These are phyloP conservation scores for Lactarius pseudohatsudake DNA, from an alignment of 768 basidiomycete genomes.

Conservation along the genomic window DNA sequence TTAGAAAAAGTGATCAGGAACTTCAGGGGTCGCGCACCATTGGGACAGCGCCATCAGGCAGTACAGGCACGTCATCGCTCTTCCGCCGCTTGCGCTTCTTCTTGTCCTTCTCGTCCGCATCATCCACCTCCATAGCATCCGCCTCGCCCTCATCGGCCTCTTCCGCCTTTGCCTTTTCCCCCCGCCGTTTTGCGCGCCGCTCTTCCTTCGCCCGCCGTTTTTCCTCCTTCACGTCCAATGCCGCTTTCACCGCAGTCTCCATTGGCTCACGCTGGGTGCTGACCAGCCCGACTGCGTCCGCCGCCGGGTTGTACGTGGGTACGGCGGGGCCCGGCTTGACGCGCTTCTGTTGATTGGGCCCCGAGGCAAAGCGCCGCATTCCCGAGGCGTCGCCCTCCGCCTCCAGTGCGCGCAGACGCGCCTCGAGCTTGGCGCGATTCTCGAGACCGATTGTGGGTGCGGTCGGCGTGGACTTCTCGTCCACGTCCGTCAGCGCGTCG, in stretches of 20 bases:
- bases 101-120: conserved; percentile 39
- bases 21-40: conserved; percentile 12
- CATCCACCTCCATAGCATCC: conserved; percentile 48
- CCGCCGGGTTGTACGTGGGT: conserved; percentile 81
- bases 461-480: conserved; percentile 80
- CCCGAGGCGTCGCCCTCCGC: conserved; percentile 72
- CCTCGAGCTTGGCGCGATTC: conserved; percentile 94
- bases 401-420: conserved; percentile 87
- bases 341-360: conserved; percentile 65
- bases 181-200: conserved; percentile 63
- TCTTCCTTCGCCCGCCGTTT: conserved; percentile 81
- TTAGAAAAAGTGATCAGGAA: conserved; percentile 14
- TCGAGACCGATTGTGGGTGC: conserved; percentile 90
- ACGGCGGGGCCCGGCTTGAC: conserved; percentile 82
- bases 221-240: conserved; percentile 83
- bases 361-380: conserved; percentile 63
- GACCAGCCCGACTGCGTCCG: conserved; percentile 80
- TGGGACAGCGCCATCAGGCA: conserved; percentile 29
- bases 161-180: conserved; percentile 43
- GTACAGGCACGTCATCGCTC: conserved; percentile 25
- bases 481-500: conserved; percentile 90
- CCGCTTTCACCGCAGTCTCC: conserved; percentile 71
- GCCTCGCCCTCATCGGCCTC: conserved; percentile 33
- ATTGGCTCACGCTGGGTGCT: conserved; percentile 84
- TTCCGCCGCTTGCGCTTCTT: conserved; percentile 43